Evolutionary conservation across 768 basidiomycete genomes (phyloP), one percentile per base, ranked within the genome.

Genomic region (Tylopilus felleus): DNA sequence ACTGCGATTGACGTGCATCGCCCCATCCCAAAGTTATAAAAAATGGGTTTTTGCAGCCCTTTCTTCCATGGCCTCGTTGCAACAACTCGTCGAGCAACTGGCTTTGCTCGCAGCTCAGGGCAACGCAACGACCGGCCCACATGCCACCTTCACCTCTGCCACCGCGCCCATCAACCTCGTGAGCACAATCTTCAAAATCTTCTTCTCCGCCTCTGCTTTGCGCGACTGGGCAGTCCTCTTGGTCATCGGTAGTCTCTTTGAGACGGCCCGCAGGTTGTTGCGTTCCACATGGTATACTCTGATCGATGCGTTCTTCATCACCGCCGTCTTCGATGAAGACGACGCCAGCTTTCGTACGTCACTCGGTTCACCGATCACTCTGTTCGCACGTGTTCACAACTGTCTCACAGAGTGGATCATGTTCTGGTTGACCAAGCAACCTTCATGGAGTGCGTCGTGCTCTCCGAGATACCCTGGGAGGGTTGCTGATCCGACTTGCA

Each of bases 221-320:
- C 70, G 75, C 13, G 85, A 89, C 61, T 87, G 86, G 81, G 53
- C 81, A 7, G 80, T 86, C 59, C 73, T 90, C 51, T 60, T 88
- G 49, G 63, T 84, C 21, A 68, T 88, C 33, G 88, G 88, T 47
- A 80, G 83, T 16, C 58, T 78, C 28, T 63, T 90, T 42, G 88
- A 88, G 64, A 78, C 75, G 0, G 73, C 74, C 33, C 80, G 87
- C 8, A 79, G 85, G 7, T 22, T 77, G 12, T 66, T 74, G 2
- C 70, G 74, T 35, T 56, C 71, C 2, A 40, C 72, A 4, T 87
- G 83, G 73, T 53, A 68, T 23, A 71, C 68, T 29, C 22, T 80
- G 29, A 69, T 77, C 57, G 73, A 77, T 36, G 77, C 79, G 8
- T 80, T 88, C 63, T 84, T 82, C 66, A 69, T 90, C 45, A 86